Base-by-base conservation (phyloP, 2,329 filamentous ascomycete species). In the Tolypocladium nubicola region DNA sequence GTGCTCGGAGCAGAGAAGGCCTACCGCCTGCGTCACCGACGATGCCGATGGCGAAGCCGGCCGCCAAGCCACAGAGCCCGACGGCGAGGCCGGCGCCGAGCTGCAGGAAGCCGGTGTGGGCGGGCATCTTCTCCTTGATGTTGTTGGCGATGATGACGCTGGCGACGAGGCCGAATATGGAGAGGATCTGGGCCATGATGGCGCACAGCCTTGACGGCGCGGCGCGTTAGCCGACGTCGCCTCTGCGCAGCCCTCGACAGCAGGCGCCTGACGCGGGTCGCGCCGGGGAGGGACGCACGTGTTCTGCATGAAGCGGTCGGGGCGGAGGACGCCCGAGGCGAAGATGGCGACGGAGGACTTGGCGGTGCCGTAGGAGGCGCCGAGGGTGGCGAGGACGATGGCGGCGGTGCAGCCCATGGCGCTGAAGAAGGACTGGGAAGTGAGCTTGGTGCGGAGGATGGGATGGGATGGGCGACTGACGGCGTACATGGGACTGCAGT, bases 361-460 rank as follows among this genome's bases (percentile, higher is more conserved):
- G 56, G 73, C 73, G 40, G 73, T 76, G 54, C 75, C 75, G 61
- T 76, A 76, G 54, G 73, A 69, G 55, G 75, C 74, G 54, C 75
- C 78, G 53, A 81, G 67, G 66, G 77, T 79, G 63, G 77, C 77
- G 70, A 81, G 76, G 66, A 79, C 72, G 59, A 81, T 80, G 67
- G 78, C 72, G 45, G 69, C 69, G 37, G 68, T 64, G 62, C 72
- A 74, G 55, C 73, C 73, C 60, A 76, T 67, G 50, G 72, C 72
- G 41, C 74, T 72, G 61, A 76, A 75, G 64, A 75, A 74, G 64
- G 72, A 71, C 72, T 74, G 33, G 21, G 39, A 26, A 4, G 6
- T 23, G 52, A 30, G 52, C 21, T 14, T 8, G 7, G 14, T 1
- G 9, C 10, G 2, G 21, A 30, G 23, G 30, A 9, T 1, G 23